phyloP scores from a whole-genome alignment of 2,329 filamentous ascomycete genomes.

The Aurifilum marmelostoma region DNA sequence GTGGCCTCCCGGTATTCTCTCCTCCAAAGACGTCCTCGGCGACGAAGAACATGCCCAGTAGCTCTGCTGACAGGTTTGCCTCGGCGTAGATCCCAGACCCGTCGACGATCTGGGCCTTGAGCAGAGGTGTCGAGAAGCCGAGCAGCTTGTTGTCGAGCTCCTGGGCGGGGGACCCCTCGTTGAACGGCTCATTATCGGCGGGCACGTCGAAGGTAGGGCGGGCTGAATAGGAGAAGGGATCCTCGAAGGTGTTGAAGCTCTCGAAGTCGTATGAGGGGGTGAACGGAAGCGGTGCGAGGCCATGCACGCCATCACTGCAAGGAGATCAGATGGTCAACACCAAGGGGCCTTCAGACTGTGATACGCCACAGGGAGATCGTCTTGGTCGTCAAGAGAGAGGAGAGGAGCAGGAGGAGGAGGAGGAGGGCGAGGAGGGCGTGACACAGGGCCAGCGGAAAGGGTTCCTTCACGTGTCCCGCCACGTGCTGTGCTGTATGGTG shows the following conservation, averaged over 20 bases:
- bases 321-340: conserved; percentile 14
- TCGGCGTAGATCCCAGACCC: conserved; percentile 66
- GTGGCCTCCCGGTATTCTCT: conserved; percentile 59
- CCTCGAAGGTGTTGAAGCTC: conserved; percentile 64
- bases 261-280: conserved; percentile 65
- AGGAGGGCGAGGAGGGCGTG: neutral
- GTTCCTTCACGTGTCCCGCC: conserved; percentile 4
- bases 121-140: conserved; percentile 69
- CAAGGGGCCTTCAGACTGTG: neutral
- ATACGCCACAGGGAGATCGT: neutral
- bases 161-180: conserved; percentile 54
- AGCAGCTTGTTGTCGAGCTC: conserved; percentile 71
- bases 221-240: conserved; percentile 63
- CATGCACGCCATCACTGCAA: conserved; percentile 47
- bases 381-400: neutral
- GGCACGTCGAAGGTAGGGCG: conserved; percentile 51
- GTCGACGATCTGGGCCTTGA: conserved; percentile 66
- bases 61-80: conserved; percentile 70
- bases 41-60: conserved; percentile 88
- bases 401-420: no score
- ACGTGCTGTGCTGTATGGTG: neutral
- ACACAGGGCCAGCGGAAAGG: neutral
- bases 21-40: conserved; percentile 78
- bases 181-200: conserved; percentile 32
- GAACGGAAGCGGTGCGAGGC: conserved; percentile 53